These are phyloP conservation scores for Nakazawaea wyomingensis DNA, from an alignment of 805 yeast species.

Conservation along the genomic window DNA sequence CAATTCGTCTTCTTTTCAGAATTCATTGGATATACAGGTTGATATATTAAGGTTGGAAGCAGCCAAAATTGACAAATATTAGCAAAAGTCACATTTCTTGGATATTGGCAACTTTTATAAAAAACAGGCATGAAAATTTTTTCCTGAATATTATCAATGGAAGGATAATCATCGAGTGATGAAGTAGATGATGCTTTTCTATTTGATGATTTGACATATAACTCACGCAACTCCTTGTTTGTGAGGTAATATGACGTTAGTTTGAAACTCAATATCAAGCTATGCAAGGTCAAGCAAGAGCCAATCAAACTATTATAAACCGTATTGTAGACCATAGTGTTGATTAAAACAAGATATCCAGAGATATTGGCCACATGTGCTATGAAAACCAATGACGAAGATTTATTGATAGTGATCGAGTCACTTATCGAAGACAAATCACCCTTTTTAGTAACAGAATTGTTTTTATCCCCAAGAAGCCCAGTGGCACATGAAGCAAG, in stretches of 20 bases:
- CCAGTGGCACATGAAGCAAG: background rate
- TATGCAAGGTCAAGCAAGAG: slow-evolving; percentile 33
- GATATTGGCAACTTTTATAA: slow-evolving; percentile 30
- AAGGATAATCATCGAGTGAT: background rate
- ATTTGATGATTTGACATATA: slow-evolving; percentile 18
- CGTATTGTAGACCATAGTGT: slow-evolving; percentile 26
- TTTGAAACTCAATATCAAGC: slow-evolving; percentile 35
- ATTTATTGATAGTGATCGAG: background rate
- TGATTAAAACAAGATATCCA: slow-evolving; percentile 23
- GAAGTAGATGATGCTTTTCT: slow-evolving; percentile 2
- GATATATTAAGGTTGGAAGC: slow-evolving; percentile 44
- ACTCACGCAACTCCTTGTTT: slow-evolving; percentile 36
- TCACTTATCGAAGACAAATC: background rate
- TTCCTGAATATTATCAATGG: background rate
- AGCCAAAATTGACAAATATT: slow-evolving; percentile 35
- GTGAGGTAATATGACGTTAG: slow-evolving; percentile 37
- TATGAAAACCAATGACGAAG: slow-evolving; percentile 12
- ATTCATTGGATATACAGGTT: slow-evolving; percentile 40
- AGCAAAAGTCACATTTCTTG: slow-evolving; percentile 30
- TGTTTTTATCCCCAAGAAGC: no score
- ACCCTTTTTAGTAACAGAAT: no score
- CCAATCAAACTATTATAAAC: slow-evolving; percentile 39
- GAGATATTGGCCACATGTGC: slow-evolving; percentile 27
- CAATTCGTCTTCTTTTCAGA: slow-evolving; percentile 22
- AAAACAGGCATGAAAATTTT: slow-evolving; percentile 24